Evolutionary conservation across 2,329 filamentous ascomycete genomes (phyloP), one percentile per base, ranked within the genome.

Genomic region (Fusarium tanahbumbuense): DNA sequence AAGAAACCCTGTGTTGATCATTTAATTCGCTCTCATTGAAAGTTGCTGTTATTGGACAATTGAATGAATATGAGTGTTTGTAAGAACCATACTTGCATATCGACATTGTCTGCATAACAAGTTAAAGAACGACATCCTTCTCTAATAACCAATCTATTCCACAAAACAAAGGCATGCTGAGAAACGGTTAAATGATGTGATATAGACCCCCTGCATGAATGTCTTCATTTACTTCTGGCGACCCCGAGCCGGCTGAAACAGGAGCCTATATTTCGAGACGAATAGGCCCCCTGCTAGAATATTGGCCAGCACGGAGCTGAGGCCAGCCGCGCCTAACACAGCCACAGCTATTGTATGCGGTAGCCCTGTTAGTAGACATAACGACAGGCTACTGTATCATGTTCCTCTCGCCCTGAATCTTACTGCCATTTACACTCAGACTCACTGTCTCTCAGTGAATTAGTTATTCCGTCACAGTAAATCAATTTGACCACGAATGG

Each of bases 161-260:
- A 54, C 46, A 68, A 57, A 68, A 57, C 22, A 10, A 37, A 64
- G 37, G 45, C 28, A 32, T 44, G 30, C 16, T 15, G 12, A 54
- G 18, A 63, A 47, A 46, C 16, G 30, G 6, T 46, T 41, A 54
- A 49, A 46, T 49, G 50, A 48, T 25, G 37, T 47, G 56, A 37
- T 28, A 20, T n/a, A 47, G 40, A 54, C 50, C 67, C 67, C 68
- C 55, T 70, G 64, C 68, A 71, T 68, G 46, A 53, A 64, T 23
- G 32, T 68, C 48, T 42, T 68, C 40, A 65, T 60, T 60, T 46
- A 56, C 48, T 32, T 59, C 60, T 55, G 67, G 64, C 68, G 59
- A 71, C 68, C 64, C 52, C 32, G 53, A 56, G 41, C 42, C 20
- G 52, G 59, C 68, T 70, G 68, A 70, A 70, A 70, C 68, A 71